Evolutionary conservation across 1,284 basidiomycete genomes (phyloP), one percentile per base, ranked within the genome.

Genomic region (Cutaneotrichosporon cavernicola): DNA sequence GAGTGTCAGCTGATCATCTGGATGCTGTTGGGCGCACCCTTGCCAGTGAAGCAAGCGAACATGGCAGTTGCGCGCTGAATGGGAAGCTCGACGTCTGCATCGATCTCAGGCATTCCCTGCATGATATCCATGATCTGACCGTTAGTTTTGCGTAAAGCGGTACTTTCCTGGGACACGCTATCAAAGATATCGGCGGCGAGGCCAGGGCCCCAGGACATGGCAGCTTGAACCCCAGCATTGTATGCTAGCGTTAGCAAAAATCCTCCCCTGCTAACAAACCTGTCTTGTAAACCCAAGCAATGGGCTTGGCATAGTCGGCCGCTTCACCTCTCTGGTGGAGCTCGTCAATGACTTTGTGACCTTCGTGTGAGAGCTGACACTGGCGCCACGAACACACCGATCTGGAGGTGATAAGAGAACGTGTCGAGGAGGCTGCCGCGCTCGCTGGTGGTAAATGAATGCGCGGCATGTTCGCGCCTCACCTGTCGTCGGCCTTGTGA

Each of bases 221-320:
- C 47, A 2, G 56, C 59, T 13, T 47, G 31, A 13, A 66, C 51
- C 0, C 59, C 61, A 11, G 38, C 50, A 38, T 66, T 66, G 51
- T 56, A 66, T 4, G 59, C 65, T 63, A 22, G 9, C 2, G 32
- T 60, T 47, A 60, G 52, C 9, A 13, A 4, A 11, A n/a, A 1
- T 7, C 7, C n/a, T 9, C 21, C 21, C 7, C 5, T 18, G 26
- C 4, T 3, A 10, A 18, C 62, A 6, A 21, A 63, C 65, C 59
- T 0, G 62, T 66, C 59, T 63, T 66, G 59, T 66, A 66, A 2
- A 66, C 38, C 65, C 65, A 66, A 6, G 59, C 62, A 34, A 66
- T 63, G 0, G 56, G 26, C 56, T 66, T 66, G 59, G 61, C 13
- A 11, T 66, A 34, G 21, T 61, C 56, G 9, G 36, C 31, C 0